Evolutionary conservation across 1,139 yeast species (phyloP), one percentile per base, ranked within the genome.

Genomic region (Pichia sp.): DNA sequence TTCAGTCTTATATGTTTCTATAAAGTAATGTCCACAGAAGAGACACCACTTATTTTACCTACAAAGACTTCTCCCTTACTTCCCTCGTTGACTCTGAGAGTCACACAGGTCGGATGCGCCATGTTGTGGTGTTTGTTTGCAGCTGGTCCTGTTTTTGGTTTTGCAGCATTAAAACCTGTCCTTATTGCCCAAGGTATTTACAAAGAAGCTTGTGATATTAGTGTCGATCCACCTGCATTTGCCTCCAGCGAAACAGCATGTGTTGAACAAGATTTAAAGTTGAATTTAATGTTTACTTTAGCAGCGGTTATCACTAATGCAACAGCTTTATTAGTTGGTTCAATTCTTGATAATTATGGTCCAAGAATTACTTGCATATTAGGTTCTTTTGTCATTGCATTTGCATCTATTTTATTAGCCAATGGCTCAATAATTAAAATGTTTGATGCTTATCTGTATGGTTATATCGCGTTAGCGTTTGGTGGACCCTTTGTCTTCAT

Each of bases 61-160:
- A 25, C 23, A 3, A 31, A 30, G 9, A 12, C 33, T 4, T 16
- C 41, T 3, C 34, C 23, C 10, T 16, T 22, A 23, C 51, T 40
- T 31, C 59, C 37, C 25, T 50, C 40, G 37, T 54, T 43, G 8
- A 16, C 25, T 0, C 7, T 41, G 34, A 52, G 75, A 48, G 35
- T 64, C 10, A 27, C 67, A 1, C 89, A 82, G 59, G 71, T 82
- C 11, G 47, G 60, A 8, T 85, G 95, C 63, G 90, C 97, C 31
- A 78, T 87, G 30, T 53, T 72, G 1, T 89, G 96, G 96, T 89
- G 97, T 65, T 67, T 89, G 26, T 68, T 87, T 34, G 90, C 96
- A 2, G 96, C 96, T 0, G 97, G 97, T 2, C 89, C 95, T 1
- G 82, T 89, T 10, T 90, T 90, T 69, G 95, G 97, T 1, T 90